These are phyloP conservation scores for Musa itinerans DNA, from an alignment of 176 grass and related monocot species.

Conservation along the genomic window DNA sequence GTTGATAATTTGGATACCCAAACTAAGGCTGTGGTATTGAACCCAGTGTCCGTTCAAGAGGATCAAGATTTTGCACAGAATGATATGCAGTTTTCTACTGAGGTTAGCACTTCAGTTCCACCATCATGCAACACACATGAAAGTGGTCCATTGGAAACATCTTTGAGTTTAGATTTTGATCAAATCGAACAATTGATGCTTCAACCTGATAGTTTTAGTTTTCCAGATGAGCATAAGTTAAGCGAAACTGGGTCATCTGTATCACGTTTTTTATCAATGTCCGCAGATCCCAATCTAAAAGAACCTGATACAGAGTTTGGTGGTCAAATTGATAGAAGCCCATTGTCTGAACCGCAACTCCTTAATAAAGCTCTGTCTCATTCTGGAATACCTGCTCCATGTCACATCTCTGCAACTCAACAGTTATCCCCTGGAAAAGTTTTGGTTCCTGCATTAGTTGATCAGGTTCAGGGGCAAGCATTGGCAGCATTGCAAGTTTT, in stretches of 20 bases:
- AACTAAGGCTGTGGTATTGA: not conserved
- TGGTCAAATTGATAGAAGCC: constrained; percentile 23
- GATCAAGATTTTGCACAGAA: constrained; percentile 18
- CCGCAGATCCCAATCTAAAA: constrained; percentile 15
- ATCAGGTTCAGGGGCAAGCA: constrained; percentile 61
- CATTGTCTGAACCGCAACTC: constrained; percentile 10
- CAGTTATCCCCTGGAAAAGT: constrained; percentile 54
- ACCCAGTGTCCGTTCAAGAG: not conserved
- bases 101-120: not conserved
- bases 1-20: constrained; percentile 31
- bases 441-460: constrained; percentile 64
- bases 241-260: not conserved
- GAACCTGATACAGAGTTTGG: constrained; percentile 8
- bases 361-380: constrained; percentile 27
- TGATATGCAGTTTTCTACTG: not conserved
- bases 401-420: constrained; percentile 34
- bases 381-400: constrained; percentile 74
- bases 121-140: constrained; percentile 6
- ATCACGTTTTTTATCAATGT: not conserved
- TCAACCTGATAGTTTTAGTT: constrained; percentile 21
- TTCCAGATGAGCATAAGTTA: not conserved
- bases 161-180: constrained; percentile 24
- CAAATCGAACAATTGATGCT: constrained; percentile 6
- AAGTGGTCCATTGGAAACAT: constrained; percentile 9
- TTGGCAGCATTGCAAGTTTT: constrained; percentile 60